These are phyloP conservation scores for Malbranchea zuffiana DNA, from an alignment of 2,329 filamentous ascomycete genomes.

Conservation along the genomic window DNA sequence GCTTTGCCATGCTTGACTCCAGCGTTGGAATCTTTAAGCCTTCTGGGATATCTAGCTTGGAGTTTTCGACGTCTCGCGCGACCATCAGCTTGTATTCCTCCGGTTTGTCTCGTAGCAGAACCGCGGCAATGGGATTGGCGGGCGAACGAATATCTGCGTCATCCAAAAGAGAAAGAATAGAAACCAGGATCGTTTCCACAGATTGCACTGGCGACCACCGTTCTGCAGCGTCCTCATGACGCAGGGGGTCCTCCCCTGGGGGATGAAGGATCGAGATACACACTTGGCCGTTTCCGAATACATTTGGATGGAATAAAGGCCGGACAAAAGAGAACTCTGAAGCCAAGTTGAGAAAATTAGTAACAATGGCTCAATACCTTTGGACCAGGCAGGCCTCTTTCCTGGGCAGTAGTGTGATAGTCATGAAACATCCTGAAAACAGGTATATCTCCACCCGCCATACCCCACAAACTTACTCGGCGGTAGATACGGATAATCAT, in stretches of 20 bases:
- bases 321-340: slow-evolving; percentile 73
- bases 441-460: neutral
- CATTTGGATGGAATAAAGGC: slow-evolving; percentile 82
- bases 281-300: slow-evolving; percentile 79
- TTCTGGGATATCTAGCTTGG: slow-evolving; percentile 66
- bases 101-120: slow-evolving; percentile 67
- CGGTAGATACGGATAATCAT: slow-evolving; percentile 80
- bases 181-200: slow-evolving; percentile 88
- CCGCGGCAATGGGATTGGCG: slow-evolving; percentile 86
- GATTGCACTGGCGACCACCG: slow-evolving; percentile 91
- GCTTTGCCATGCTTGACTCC: slow-evolving; percentile 41
- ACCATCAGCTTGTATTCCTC: slow-evolving; percentile 60
- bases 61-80: slow-evolving; percentile 56
- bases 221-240: slow-evolving; percentile 78
- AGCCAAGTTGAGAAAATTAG: slow-evolving; percentile 42
- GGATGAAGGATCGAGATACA: slow-evolving; percentile 95
- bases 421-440: neutral
- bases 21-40: slow-evolving; percentile 75
- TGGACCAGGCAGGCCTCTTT: neutral
- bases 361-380: too few relatives aligned
- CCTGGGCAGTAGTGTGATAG: neutral
- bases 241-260: slow-evolving; percentile 85
- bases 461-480: slow-evolving; percentile 42
- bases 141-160: slow-evolving; percentile 88
- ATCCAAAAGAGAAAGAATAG: slow-evolving; percentile 81